Evolutionary conservation across 768 basidiomycete species (phyloP).

Genomic region (Calocera viscosa): DNA sequence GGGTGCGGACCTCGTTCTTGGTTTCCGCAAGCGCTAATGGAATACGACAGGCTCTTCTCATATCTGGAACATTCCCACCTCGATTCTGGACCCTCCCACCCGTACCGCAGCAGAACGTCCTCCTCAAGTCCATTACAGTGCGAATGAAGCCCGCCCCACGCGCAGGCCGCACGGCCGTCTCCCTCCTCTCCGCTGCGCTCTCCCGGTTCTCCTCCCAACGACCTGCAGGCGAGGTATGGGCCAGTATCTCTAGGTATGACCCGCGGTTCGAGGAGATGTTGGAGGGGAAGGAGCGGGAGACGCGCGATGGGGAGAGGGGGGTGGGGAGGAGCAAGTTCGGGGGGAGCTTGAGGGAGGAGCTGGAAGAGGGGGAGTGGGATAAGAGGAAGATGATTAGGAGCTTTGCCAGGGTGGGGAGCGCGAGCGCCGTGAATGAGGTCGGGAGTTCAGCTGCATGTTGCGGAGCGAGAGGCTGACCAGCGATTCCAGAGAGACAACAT

Average conservation of each 20-base stretch:
- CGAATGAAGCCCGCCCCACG: slow-evolving; percentile 17
- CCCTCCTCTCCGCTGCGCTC: slow-evolving; percentile 15
- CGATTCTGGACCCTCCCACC: slow-evolving; percentile 34
- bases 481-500: neutral
- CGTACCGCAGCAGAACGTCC: slow-evolving; percentile 11
- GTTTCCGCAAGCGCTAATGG: neutral
- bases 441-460: slow-evolving; percentile 12
- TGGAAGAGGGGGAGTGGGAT: slow-evolving; percentile 52
- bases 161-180: slow-evolving; percentile 22
- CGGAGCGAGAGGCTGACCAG: neutral
- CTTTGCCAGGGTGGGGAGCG: slow-evolving; percentile 52
- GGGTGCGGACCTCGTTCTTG: slow-evolving; percentile 25
- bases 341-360: slow-evolving; percentile 31
- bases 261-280: slow-evolving; percentile 53
- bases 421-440: slow-evolving; percentile 26
- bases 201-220: neutral
- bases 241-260: slow-evolving; percentile 67
- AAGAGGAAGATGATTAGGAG: slow-evolving; percentile 61
- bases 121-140: slow-evolving; percentile 23
- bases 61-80: slow-evolving; percentile 42
- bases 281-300: slow-evolving; percentile 48
- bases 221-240: slow-evolving; percentile 44
- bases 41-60: slow-evolving; percentile 34
- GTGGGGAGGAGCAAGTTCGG: slow-evolving; percentile 29
- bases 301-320: slow-evolving; percentile 29